Evolutionary conservation across 2,329 filamentous ascomycete species (phyloP), one percentile per base, ranked within the genome.

Genomic region (Penicillium digitatum): DNA sequence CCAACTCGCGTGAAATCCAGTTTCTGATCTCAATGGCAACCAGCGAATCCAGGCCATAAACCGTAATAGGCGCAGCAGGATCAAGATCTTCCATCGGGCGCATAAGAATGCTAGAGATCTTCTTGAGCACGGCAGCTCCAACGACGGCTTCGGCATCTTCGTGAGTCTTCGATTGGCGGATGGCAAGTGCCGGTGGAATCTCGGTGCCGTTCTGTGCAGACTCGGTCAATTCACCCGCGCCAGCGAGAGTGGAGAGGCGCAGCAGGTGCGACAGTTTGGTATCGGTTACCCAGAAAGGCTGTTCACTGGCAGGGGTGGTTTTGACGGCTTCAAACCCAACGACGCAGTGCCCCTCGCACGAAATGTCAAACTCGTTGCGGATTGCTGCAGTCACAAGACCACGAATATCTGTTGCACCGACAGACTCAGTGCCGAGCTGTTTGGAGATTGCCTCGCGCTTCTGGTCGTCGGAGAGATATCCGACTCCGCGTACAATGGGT

Each of bases 21-120:
- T 65, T 66, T 42, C 66, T 47, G n/a, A 72, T 58, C 47, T 72
- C 69, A 48, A 72, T 64, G 0, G 67, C 68, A 20, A 66, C 59
- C 11, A 70, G 53, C 16, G 67, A 70, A 32, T 72, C 69, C 31
- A 68, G 35, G 2, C 68, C 69, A 46, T 65, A 69, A 5, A 61
- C 55, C 0, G 58, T 57, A 34, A 64, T 62, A 1, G 62, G 55
- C 0, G 54, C 45, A 6, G 57, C 48, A 3, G 59, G 52, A 31
- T 63, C 62, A 37, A 64, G 35, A 4, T 64, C 62, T 31, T 64
- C 63, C 5, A 59, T n/a, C 1, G 62, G 60, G 1, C 61, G 61
- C 62, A 63, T 63, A 1, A 64, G 55, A 11, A 65, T 63, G 9
- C 52, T 63, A 12, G 62, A 63, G 8, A 64, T 54, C 42, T 64